A percentile compares a stretch with the other conserved stretches of the same genome.
These are phyloP conservation scores for Erodium texanum DNA, from an alignment of 441 rosid genomes.

Conservation along the genomic window DNA sequence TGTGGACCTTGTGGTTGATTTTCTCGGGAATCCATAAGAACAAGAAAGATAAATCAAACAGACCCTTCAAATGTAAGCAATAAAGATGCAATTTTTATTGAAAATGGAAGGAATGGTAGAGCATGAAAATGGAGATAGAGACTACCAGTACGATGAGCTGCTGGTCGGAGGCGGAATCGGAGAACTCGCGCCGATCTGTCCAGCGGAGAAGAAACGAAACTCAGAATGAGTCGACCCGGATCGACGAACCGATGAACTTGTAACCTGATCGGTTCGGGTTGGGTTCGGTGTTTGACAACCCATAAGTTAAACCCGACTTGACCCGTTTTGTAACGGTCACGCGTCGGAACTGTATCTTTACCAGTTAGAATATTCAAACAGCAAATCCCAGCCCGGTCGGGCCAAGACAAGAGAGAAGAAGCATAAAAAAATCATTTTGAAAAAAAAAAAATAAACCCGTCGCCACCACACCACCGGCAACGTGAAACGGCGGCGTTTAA, in stretches of 20 bases:
- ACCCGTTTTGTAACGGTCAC: neutral
- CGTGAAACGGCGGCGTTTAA: constrained; percentile 2
- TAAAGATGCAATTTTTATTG: neutral
- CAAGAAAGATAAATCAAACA: neutral
- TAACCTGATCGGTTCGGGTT: neutral
- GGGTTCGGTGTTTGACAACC: neutral
- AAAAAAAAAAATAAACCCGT: neutral
- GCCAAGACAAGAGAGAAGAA: too few relatives aligned
- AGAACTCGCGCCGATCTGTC: neutral
- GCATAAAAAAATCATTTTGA: neutral
- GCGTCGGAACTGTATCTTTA: neutral
- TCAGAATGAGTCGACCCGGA: neutral
- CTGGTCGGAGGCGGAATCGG: neutral
- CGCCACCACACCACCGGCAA: neutral
- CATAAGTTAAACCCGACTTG: neutral
- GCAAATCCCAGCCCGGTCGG: too few relatives aligned
- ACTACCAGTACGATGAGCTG: neutral
- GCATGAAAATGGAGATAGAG: neutral
- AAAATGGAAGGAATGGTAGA: neutral
- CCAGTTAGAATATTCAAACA: too few relatives aligned
- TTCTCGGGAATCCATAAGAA: neutral
- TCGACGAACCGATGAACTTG: neutral
- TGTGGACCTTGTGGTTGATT: neutral
- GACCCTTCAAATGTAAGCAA: too few relatives aligned
- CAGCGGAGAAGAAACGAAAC: neutral